Evolutionary conservation across 2,329 filamentous ascomycete species (phyloP), one percentile per base, ranked within the genome.

Genomic region (Bimuria novae-zelandiae): DNA sequence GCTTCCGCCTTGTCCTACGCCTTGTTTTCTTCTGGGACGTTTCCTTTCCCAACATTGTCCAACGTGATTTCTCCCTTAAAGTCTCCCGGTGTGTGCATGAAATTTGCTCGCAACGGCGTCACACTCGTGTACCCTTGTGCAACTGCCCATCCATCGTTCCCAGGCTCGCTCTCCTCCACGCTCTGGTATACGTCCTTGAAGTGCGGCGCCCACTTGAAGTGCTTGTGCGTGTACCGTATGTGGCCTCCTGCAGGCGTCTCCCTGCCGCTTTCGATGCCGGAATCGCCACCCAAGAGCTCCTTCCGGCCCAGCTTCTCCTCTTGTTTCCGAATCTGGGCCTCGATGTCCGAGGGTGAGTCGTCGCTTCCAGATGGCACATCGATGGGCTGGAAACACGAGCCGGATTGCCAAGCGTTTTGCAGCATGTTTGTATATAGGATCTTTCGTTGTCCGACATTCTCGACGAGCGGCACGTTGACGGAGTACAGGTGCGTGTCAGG

Each of bases 121-220:
- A 99, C 86, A 74, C 92, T 96, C 11, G 93, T 95, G 73, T 88
- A 85, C 23, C 91, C 90, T 70, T 96, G 87, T 71, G 89, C 89
- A 21, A 99, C 90, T 30, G 88, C 88, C 91, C 93, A 97, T 5
- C 93, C 94, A 75, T 99, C 94, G 69, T 91, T 95, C 3, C 92
- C 92, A 3, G 90, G 89, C 27, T 80, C 79, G 33, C 88, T 86
- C 59, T 88, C 84, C 62, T 92, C 85, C n/a, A 97, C 92, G 61
- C 89, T 92, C 69, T 89, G 84, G 73, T 91, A 91, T 2, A 97
- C 91, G 73, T 96, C 92, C 29, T 84, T 81, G 74, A 97, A 94
- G 58, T 84, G 85, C 2, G 93, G 94, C 42, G 89, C 86, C 94
- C 94, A 97, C 76, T 93, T 95, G 80, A 97, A 97, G 75, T 95